A percentile compares a stretch with the other conserved stretches of the same genome.
Conservation (phyloP, 176 grass and related monocot genomes). For the Oryza glaberrima region DNA sequence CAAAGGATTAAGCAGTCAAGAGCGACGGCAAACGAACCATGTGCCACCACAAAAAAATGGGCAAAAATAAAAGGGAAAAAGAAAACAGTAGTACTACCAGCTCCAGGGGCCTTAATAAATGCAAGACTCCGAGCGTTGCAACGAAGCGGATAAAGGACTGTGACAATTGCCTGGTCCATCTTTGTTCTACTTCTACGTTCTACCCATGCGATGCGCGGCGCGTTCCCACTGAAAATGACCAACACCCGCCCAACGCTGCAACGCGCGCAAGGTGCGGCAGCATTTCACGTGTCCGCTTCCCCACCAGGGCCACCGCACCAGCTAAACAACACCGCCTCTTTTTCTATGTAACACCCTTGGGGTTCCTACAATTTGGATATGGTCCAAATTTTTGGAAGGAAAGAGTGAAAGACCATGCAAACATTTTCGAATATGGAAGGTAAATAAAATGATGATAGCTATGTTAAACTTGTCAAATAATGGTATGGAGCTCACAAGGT, state of each 20-base stretch:
- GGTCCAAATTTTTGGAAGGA: not conserved
- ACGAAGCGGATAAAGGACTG: conserved; percentile 35
- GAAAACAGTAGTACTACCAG: not conserved
- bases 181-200: no score
- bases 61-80: no score
- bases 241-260: not conserved
- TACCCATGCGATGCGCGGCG: not conserved
- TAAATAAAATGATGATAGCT: no score
- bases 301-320: conserved; percentile 24
- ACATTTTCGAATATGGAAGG: no score
- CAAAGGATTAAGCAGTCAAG: not conserved
- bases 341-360: not conserved
- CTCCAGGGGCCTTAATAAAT: conserved; percentile 12
- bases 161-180: not conserved
- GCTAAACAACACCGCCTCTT: not conserved
- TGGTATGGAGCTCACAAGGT: no score
- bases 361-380: not conserved
- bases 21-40: not conserved
- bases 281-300: conserved; percentile 43
- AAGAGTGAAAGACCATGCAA: no score
- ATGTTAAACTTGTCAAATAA: no score
- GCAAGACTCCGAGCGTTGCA: not conserved
- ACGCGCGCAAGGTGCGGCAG: not conserved
- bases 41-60: no score
- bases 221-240: conserved; percentile 41